Conservation (phyloP, 2,329 filamentous ascomycete species). For the Ophiostoma ulmi region DNA sequence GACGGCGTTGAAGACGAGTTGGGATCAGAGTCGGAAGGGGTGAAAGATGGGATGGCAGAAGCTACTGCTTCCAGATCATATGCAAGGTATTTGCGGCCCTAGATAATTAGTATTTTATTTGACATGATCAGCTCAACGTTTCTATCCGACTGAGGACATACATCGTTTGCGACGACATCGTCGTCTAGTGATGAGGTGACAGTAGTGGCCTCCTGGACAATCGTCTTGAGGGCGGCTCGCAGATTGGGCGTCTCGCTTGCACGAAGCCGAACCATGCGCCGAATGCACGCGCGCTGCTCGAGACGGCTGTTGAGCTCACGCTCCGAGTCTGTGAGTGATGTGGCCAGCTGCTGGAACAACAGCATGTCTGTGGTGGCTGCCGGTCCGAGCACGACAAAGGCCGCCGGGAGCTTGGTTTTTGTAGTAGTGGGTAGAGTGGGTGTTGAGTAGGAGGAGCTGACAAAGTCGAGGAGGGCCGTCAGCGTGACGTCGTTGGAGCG, state of each 20-base stretch:
- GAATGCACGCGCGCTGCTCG: slow-evolving; percentile 31
- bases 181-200: slow-evolving; percentile 47
- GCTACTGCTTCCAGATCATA: slow-evolving; percentile 72
- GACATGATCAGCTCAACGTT: neutral
- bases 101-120: slow-evolving; percentile 23
- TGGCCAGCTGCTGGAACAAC: slow-evolving; percentile 64
- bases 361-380: slow-evolving; percentile 71
- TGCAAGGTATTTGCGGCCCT: slow-evolving; percentile 62
- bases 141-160: neutral
- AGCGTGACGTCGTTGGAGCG: slow-evolving; percentile 58
- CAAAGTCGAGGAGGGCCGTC: slow-evolving; percentile 53
- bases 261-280: slow-evolving; percentile 60
- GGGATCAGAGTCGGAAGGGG: neutral
- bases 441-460: slow-evolving; percentile 37
- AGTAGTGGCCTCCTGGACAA: slow-evolving; percentile 55
- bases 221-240: slow-evolving; percentile 65
- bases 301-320: slow-evolving; percentile 25
- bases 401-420: slow-evolving; percentile 56
- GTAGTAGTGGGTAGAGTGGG: neutral
- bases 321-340: slow-evolving; percentile 43
- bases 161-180: slow-evolving; percentile 40
- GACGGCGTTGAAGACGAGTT: slow-evolving; percentile 38
- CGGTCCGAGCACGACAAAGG: slow-evolving; percentile 70
- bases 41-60: slow-evolving; percentile 43
- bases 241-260: slow-evolving; percentile 69